Base-by-base conservation (phyloP, 371 early-diverging fungal species). In the Saksenaea vasiformis region DNA sequence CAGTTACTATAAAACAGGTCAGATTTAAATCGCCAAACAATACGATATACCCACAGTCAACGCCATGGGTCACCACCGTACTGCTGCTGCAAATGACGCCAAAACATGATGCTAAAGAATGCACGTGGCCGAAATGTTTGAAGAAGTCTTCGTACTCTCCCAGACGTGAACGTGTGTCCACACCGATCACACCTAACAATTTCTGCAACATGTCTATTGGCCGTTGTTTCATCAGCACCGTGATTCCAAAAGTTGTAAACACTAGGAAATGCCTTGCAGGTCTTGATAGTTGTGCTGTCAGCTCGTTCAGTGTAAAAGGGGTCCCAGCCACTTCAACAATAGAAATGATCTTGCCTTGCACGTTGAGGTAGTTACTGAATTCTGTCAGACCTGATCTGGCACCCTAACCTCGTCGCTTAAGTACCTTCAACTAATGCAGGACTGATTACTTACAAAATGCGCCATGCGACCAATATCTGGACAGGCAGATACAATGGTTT, bases 291-390 rank as follows among this genome's bases (percentile, higher is more conserved):
- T 86, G 87, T 1, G 85, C 74, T 0, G 82, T 84, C 35, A 94
- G 71, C 60, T 93, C 92, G 65, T 92, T 90, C 28, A 84, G 58
- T 35, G 62, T 72, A 47, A 69, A 54, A 22, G 63, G 26, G 2
- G 24, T 34, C 3, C 41, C 34, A 0, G 70, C 56, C 38, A 68
- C 51, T 70, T 94, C 94, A 1, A 85, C 78, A 47, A 95, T 90
- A 17, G 86, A 84, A 84, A 94, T 87, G 3, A 91, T 84, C 62
- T 91, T 90, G 22, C 96, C 96, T 51, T 88, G 88, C n/a, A 92
- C 56, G 10, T 59, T 36, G 1, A 73, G n/a, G 0, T 61, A 34
- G 31, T 66, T 68, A 1, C 44, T 19, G 31, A 73, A 60, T 64
- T 80, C 81, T 0, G 51, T 14, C n/a, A 74, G 58, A 3, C 55